Evolutionary conservation across 352 stramenopile species (phyloP), one percentile per base, ranked within the genome.

Genomic region (Phytophthora macrochlamydospora): DNA sequence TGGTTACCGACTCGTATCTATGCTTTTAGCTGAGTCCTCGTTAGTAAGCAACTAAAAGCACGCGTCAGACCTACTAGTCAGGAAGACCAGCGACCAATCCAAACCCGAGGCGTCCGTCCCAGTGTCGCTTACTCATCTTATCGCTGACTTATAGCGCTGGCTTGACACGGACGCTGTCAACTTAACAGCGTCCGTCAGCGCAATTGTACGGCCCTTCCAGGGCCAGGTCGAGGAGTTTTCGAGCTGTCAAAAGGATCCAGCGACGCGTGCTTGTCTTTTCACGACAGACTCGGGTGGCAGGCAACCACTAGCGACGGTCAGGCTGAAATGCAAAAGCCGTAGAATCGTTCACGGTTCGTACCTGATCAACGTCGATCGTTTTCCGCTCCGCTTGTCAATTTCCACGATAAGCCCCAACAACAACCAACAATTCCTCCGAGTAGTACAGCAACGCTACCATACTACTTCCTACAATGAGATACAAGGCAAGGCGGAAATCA

Each of bases 1-100:
- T 46, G 40, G 35, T 53, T 49, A 64, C 51, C 40, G 18, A 49
- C 14, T 18, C 56, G 57, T 64, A 64, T 64, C 56, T 64, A 64
- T 64, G 57, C 11, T 57, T 64, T 14, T 30, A 51, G 40, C 11
- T 2, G 30, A 64, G 43, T 52, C 35, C 6, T 46, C n/a, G 46
- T 64, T 64, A 64, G 57, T 49, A 64, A 58, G 57, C 57, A 64
- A 64, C 35, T 9, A n/a, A 3, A 38, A 40, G 35, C 35, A 40
- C 35, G 35, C 35, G 35, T 30, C 43, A 51, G 33, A 7, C 2
- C n/a, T 38, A 13, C 29, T 53, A 46, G 38, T 58, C 48, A 5
- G 31, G 35, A 50, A 35, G 42, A 63, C 56, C 9, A 4, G 14
- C 7, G 18, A 51, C 46, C 56, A 63, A 63, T 56, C 37, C 18